A percentile compares a stretch with the other conserved stretches of the same genome.
Conservation (phyloP, 306 rosid species). For the Sindora glabra region DNA sequence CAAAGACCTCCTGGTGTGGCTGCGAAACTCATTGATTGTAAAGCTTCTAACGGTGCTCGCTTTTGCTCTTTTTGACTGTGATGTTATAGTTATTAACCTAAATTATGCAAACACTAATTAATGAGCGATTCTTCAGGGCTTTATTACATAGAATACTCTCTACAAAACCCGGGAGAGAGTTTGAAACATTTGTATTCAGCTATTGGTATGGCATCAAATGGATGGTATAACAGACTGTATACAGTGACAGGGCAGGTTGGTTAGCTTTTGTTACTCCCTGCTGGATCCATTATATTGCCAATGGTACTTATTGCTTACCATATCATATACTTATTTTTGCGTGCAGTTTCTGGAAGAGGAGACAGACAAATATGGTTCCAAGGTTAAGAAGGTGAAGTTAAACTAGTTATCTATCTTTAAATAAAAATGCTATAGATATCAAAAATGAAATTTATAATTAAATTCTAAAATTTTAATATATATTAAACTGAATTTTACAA, state of each 20-base stretch:
- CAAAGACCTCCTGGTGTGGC: slow-evolving; percentile 77
- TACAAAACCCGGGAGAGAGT: slow-evolving; percentile 75
- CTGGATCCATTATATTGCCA: too few species aligned
- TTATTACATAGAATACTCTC: slow-evolving; percentile 69
- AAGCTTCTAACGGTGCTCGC: slow-evolving; percentile 54
- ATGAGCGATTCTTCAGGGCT: slow-evolving; percentile 40
- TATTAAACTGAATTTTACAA: too few species aligned
- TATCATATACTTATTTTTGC: background rate
- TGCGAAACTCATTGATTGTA: slow-evolving; percentile 67
- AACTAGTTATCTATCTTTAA: background rate
- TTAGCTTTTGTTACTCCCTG: too few species aligned
- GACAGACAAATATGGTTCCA: slow-evolving; percentile 47
- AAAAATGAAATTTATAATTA: too few species aligned
- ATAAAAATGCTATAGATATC: too few species aligned
- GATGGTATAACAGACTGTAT: slow-evolving; percentile 84
- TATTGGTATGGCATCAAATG: slow-evolving; percentile 83
- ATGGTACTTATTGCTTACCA: background rate
- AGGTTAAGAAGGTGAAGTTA: slow-evolving; percentile 48
- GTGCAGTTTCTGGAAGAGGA: slow-evolving; percentile 71
- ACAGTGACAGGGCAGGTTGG: slow-evolving; percentile 91
- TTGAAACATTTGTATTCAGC: slow-evolving; percentile 63
- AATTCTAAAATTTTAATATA: too few species aligned
- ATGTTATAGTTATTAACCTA: background rate
- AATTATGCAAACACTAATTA: too few species aligned
- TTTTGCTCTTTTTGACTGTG: background rate